Percentiles rank a stretch among this genome's conserved stretches.
These are phyloP conservation scores for Citrus glauca DNA, from an alignment of 345 rosid species.

Conservation along the genomic window DNA sequence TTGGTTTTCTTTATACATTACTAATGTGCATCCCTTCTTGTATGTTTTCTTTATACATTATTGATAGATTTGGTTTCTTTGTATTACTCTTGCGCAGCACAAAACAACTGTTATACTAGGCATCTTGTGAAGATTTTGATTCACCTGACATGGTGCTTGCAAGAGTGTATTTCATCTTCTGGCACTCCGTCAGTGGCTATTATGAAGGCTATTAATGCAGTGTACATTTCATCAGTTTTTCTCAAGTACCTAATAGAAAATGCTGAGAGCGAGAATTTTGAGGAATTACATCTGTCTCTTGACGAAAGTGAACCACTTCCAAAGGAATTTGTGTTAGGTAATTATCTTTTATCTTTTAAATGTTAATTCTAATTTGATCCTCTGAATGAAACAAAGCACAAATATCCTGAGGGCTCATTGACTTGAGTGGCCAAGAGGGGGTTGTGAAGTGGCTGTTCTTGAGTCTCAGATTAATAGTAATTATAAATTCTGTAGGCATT, in stretches of 20 bases:
- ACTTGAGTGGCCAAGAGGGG: background rate
- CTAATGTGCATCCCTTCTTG: background rate
- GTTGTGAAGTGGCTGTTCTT: background rate
- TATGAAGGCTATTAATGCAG: constrained; percentile 70
- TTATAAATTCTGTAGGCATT: background rate
- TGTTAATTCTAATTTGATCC: background rate
- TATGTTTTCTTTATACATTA: background rate
- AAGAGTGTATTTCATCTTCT: constrained; percentile 55
- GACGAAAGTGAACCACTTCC: constrained; percentile 66
- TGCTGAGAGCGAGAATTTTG: constrained; percentile 39
- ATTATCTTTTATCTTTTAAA: background rate
- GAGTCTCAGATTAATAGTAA: background rate
- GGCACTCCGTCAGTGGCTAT: constrained; percentile 38
- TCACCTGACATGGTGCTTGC: constrained; percentile 77
- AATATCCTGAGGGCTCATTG: background rate
- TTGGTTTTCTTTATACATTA: background rate
- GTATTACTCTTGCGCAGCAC: constrained; percentile 42
- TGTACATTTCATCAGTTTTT: constrained; percentile 76
- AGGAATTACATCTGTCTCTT: constrained; percentile 61
- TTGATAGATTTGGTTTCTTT: background rate
- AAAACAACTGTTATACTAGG: constrained; percentile 70
- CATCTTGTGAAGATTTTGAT: constrained; percentile 87
- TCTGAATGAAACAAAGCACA: background rate
- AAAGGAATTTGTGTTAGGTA: constrained; percentile 54
- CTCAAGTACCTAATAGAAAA: constrained; percentile 74